Evolutionary conservation across 2,329 filamentous ascomycete species (phyloP), one percentile per base, ranked within the genome.

Genomic region (Magnaporthales sp.): DNA sequence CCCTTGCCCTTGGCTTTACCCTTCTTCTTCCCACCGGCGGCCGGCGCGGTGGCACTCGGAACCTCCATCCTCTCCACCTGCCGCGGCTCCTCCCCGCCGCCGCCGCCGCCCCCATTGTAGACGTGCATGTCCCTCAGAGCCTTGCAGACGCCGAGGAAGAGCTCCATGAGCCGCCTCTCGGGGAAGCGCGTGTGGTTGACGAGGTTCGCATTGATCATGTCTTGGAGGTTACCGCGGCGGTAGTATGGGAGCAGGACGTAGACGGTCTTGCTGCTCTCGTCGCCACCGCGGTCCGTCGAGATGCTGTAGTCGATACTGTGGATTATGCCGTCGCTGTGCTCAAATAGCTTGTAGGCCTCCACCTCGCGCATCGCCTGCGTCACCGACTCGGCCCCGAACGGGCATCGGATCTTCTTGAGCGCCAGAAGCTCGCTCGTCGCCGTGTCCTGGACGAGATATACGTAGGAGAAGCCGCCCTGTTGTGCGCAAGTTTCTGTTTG

Each of bases 201-300:
- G 66, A 98, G 82, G 78, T 99, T 99, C 70, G 95, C 94, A 78
- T 99, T 99, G 82, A 99, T 98, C 75, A 96, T 90, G 79, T 99
- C 95, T 80, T 99, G 95, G 51, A 99, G 84, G 77, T 99, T 99
- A 15, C 95, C 95, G 70, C 94, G 85, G 73, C 93, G 85, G 80
- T 97, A 99, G 81, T 98, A 99, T 13, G 95, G 95, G 24, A 99
- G 84, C 60, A 99, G 83, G 69, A 99, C 95, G 78, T 99, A 99
- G 66, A 98, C 95, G 0, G 94, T 98, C 81, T 98, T 98, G 69
- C 89, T 86, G 62, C 87, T 86, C 1, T 88, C 54, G 54, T 26
- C 54, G 54, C 54, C 54, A 62, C 69, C 82, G 77, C 86, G 83
- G 77, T 96, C 92, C 29, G 87, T 89, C 64, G 90, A 88, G 68